A percentile compares a stretch with the other conserved stretches of the same genome.
These are phyloP conservation scores for Vitellaria paradoxa DNA, from an alignment of 179 eudicot species.

Conservation along the genomic window DNA sequence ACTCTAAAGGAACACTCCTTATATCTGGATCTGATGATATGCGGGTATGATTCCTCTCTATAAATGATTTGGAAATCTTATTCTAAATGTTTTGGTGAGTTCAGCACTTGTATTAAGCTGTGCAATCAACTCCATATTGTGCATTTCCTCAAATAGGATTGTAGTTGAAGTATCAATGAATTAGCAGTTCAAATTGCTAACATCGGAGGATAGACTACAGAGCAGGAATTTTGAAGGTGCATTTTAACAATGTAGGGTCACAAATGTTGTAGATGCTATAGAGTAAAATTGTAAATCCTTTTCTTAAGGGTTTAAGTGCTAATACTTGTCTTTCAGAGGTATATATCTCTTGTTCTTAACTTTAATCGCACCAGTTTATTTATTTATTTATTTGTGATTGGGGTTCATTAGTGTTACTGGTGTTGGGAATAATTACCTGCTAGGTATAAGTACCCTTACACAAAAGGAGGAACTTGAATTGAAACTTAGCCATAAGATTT, in stretches of 20 bases:
- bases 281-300: too few relatives aligned
- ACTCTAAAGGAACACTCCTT: constrained; percentile 79
- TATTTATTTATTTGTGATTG: neutral
- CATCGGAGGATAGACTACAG: too few relatives aligned
- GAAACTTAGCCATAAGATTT: neutral
- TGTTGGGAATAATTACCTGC: neutral
- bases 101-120: too few relatives aligned
- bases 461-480: neutral
- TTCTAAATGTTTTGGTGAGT: neutral
- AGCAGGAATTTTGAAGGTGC: too few relatives aligned
- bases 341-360: neutral
- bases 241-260: too few relatives aligned
- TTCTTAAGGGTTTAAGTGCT: neutral
- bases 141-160: neutral
- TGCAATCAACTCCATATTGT: neutral
- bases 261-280: too few relatives aligned
- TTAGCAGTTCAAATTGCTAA: too few relatives aligned
- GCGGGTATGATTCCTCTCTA: constrained; percentile 38
- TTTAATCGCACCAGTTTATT: neutral
- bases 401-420: neutral
- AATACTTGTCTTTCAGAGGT: neutral
- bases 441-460: neutral
- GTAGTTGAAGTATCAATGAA: too few relatives aligned
- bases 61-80: neutral
- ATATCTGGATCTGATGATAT: constrained; percentile 97